Percentiles rank a stretch among this genome's conserved stretches.
Conservation (phyloP, 768 basidiomycete genomes). For the Xerocomellus dryophilus region DNA sequence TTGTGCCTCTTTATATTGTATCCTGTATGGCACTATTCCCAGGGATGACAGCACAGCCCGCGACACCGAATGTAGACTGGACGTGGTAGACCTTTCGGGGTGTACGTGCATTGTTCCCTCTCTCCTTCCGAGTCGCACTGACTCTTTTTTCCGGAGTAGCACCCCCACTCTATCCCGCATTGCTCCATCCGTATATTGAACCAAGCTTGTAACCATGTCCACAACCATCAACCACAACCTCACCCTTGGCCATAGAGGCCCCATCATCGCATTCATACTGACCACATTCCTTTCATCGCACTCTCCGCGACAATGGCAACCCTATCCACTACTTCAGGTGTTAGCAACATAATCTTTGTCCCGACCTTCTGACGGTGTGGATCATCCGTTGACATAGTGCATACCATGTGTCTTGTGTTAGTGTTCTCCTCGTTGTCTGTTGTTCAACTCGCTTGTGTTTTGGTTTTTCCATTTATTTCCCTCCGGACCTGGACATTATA, state of each 20-base stretch:
- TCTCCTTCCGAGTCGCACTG: background rate
- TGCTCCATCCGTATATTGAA: constrained; percentile 1
- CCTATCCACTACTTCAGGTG: background rate
- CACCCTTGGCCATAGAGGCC: background rate
- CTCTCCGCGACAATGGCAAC: background rate
- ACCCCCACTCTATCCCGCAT: constrained; percentile 1
- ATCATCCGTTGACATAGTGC: background rate
- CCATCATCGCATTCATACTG: background rate
- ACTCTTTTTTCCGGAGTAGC: background rate
- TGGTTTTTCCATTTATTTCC: background rate
- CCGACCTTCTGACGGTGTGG: background rate
- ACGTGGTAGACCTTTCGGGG: background rate
- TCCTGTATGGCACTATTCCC: constrained; percentile 52
- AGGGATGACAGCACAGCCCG: background rate
- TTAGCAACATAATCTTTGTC: constrained; percentile 14
- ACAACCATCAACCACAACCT: background rate
- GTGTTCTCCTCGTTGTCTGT: background rate
- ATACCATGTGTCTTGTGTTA: constrained; percentile 1
- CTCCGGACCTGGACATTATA: constrained; percentile 1
- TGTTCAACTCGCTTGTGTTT: background rate
- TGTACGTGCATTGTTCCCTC: constrained; percentile 6
- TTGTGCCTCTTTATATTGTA: constrained; percentile 79
- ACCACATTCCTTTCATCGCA: constrained; percentile 1
- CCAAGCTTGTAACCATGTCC: background rate
- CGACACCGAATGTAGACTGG: constrained; percentile 4